Conservation (phyloP, 257 asterid species). For the Rhazya stricta region DNA sequence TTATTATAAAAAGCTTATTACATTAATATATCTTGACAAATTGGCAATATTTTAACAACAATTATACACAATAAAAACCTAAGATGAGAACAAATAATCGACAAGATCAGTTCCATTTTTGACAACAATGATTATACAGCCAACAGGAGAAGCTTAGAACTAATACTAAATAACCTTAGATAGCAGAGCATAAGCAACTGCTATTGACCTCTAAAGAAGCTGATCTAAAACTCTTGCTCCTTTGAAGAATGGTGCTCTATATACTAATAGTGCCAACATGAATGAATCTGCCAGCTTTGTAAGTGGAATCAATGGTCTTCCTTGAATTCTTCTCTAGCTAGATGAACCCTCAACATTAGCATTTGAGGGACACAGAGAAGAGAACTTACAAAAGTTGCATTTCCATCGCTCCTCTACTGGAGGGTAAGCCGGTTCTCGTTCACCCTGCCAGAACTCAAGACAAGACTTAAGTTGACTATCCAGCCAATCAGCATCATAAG, state of each 20-base stretch:
- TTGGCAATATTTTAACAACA: not conserved
- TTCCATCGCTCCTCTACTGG: constrained; percentile 83
- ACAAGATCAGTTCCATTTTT: not conserved
- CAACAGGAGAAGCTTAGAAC: not conserved
- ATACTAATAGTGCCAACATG: not conserved
- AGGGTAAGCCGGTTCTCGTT: constrained; percentile 59
- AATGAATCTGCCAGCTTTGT: not conserved
- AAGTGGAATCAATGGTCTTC: not conserved
- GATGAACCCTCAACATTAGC: constrained; percentile 27
- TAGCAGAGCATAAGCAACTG: not conserved
- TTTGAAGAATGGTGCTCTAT: not conserved
- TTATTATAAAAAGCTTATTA: not conserved
- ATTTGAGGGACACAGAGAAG: constrained; percentile 47
- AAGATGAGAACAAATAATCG: not conserved
- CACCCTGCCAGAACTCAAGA: constrained; percentile 74
- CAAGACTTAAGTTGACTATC: constrained; percentile 53
- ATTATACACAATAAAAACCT: not conserved
- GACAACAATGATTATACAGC: not conserved
- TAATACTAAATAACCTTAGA: not conserved
- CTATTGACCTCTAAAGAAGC: not conserved
- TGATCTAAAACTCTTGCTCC: constrained; percentile 2
- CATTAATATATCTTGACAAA: not conserved
- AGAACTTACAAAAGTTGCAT: constrained; percentile 64
- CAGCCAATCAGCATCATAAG: constrained; percentile 53
- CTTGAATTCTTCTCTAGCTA: constrained; percentile 12